Percentiles rank a stretch among this genome's conserved stretches.
phyloP scores from a whole-genome alignment of 2,329 filamentous ascomycete genomes.

The Fusarium staphyleae region DNA sequence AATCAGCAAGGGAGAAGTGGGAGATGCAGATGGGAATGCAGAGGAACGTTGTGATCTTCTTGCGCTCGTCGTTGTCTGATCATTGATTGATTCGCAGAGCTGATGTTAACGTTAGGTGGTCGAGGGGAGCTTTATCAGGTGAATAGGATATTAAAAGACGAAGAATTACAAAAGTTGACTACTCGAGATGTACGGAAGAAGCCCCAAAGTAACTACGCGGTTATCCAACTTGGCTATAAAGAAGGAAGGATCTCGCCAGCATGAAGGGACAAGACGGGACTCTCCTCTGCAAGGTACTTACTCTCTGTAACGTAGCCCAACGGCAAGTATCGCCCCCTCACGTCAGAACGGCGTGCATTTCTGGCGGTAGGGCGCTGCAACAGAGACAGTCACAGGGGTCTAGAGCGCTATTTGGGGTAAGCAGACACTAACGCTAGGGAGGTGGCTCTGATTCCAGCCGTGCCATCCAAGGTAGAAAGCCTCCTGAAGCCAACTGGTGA shows the following conservation, averaged over 20 bases:
- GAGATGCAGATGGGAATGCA: constrained; percentile 11
- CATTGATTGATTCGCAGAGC: constrained; percentile 14
- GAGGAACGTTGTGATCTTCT: constrained; percentile 1
- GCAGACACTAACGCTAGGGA: background rate
- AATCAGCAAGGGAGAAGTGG: constrained; percentile 14
- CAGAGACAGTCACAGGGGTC: constrained; percentile 22
- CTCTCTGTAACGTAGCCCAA: too few relatives aligned
- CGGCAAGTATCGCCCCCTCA: constrained; percentile 13
- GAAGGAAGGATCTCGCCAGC: constrained; percentile 13
- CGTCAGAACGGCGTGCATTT: background rate
- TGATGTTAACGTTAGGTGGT: constrained; percentile 9
- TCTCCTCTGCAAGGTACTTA: too few relatives aligned
- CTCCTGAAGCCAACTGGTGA: constrained; percentile 1
- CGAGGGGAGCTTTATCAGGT: constrained; percentile 9
- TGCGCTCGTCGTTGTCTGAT: constrained; percentile 19
- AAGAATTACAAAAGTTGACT: background rate
- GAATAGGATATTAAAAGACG: constrained; percentile 2
- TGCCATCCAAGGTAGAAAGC: background rate
- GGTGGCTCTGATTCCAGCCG: constrained; percentile 4
- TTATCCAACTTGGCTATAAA: constrained; percentile 4
- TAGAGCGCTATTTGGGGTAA: background rate
- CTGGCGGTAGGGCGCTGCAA: constrained; percentile 13
- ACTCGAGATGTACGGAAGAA: constrained; percentile 23
- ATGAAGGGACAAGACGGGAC: background rate
- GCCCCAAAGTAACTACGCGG: constrained; percentile 27